phyloP scores from a whole-genome alignment of 495 filamentous ascomycete genomes.

The Lentithecium fluviatile region DNA sequence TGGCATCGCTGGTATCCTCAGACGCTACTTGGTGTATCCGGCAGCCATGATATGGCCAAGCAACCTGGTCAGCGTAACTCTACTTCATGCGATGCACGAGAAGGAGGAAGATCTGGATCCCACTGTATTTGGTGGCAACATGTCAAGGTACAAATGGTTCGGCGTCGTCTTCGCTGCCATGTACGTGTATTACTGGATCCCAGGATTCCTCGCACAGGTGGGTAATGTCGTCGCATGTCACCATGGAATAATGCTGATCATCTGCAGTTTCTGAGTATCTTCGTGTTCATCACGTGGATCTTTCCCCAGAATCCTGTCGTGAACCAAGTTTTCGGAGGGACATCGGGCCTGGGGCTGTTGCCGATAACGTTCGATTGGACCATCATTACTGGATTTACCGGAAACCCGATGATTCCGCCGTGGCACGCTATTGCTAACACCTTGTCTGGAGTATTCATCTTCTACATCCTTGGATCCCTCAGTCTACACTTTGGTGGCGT shows the following conservation, averaged over 20 bases:
- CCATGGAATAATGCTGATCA: not conserved
- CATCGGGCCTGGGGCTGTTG: constrained; percentile 59
- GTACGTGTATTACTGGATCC: constrained; percentile 62
- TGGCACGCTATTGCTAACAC: constrained; percentile 49
- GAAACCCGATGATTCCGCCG: constrained; percentile 58
- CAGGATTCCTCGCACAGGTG: constrained; percentile 51
- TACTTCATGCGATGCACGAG: constrained; percentile 50
- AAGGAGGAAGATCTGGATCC: constrained; percentile 44
- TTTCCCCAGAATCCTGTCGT: constrained; percentile 61
- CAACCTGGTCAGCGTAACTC: constrained; percentile 36
- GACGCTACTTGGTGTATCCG: constrained; percentile 36
- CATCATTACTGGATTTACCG: constrained; percentile 57
- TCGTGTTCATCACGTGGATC: constrained; percentile 63
- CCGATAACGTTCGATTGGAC: constrained; percentile 69
- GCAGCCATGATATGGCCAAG: constrained; percentile 44
- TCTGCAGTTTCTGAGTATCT: constrained; percentile 55
- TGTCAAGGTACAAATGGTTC: constrained; percentile 62
- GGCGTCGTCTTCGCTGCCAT: constrained; percentile 50
- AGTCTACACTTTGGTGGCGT: constrained; percentile 64
- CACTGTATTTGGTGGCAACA: constrained; percentile 53
- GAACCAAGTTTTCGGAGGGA: constrained; percentile 68
- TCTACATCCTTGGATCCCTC: constrained; percentile 50
- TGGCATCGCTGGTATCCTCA: constrained; percentile 26
- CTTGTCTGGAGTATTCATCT: constrained; percentile 58
- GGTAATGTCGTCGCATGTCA: not conserved